Evolutionary conservation across 2,329 filamentous ascomycete species (phyloP).

Genomic region (Pseudocercospora vitis): DNA sequence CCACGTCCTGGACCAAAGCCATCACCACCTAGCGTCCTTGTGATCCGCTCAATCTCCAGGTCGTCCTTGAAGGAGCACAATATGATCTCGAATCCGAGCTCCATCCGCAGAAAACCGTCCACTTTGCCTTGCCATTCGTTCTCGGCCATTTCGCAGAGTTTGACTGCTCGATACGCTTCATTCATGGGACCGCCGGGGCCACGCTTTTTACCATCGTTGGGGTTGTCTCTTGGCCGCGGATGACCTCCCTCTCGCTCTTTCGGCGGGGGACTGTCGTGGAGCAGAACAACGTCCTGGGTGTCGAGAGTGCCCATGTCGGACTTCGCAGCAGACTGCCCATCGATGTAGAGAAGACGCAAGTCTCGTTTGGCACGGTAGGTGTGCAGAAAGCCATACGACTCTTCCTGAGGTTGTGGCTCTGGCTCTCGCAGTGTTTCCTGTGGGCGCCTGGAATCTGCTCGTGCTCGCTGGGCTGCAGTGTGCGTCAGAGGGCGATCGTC

Average conservation of each 20-base stretch:
- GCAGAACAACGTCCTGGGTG: constrained; percentile 63
- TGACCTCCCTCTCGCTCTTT: neutral
- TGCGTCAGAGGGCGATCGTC: constrained; percentile 14
- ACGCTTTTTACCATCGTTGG: neutral
- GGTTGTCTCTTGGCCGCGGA: neutral
- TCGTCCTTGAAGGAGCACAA: constrained; percentile 61
- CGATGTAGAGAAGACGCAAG: constrained; percentile 65
- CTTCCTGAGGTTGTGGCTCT: constrained; percentile 2
- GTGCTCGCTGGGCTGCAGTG: constrained; percentile 17
- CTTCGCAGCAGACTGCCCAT: constrained; percentile 70
- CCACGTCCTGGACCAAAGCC: constrained; percentile 17
- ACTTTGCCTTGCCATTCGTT: constrained; percentile 53
- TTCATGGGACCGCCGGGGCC: constrained; percentile 34
- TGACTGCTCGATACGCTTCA: constrained; percentile 55
- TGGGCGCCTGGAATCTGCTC: constrained; percentile 1
- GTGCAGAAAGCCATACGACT: constrained; percentile 60
- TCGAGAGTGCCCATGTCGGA: constrained; percentile 66
- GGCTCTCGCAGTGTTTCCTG: constrained; percentile 1
- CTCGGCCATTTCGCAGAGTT: constrained; percentile 57
- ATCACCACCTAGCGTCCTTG: constrained; percentile 20
- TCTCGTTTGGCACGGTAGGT: constrained; percentile 61
- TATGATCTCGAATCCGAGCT: constrained; percentile 70
- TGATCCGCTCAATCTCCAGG: constrained; percentile 41
- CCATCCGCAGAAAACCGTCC: constrained; percentile 67
- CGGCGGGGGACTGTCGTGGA: constrained; percentile 39